Base-by-base conservation (phyloP, 768 basidiomycete genomes). In the Auriscalpium orientale region DNA sequence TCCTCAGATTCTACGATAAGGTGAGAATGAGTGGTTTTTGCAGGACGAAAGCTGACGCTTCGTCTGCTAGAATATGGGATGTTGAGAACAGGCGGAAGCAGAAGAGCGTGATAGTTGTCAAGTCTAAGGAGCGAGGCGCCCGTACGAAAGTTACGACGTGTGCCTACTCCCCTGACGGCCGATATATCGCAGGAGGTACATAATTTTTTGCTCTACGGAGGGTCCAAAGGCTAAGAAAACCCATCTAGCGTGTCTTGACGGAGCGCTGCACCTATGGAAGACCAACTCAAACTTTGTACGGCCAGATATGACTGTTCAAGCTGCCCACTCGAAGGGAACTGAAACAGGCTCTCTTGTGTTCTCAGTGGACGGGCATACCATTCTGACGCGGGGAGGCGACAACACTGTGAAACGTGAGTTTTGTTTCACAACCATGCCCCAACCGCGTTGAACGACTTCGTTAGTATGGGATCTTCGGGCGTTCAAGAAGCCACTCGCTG, bases 1-100 rank as follows among this genome's bases (percentile, higher is more conserved):
- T 95, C 93, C n/a, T 87, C 87, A 43, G 97, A 99, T 70, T 94
- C 91, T 0, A 98, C 97, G 0, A 89, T 99, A 53, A 82, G 95
- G 89, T 91, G 67, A 59, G 75, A 8, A 28, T 28, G 7, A 7
- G 28, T 4, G 4, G 28, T 28, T 28, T 5, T 0, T 28, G 28
- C 28, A 7, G 18, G 28, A 28, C 28, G 28, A 28, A 34, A 22
- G 37, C 35, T 28, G 22, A n/a, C 53, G 56, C 50, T 62, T 58
- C n/a, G 36, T 12, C 12, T 21, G 11, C 12, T 28, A 95, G 94
- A 57, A 89, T 99, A 70, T 99, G 97, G 97, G 89, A 98, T 64
- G 81, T 85, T 36, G 89, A 92, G 67, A 85, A 93, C 65, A 91
- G 85, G 68, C 83, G 91, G 51, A 97, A 98, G 71, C 94, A 97